phyloP scores from a whole-genome alignment of 208 protist species.

The Crithidia acanthocephali region DNA sequence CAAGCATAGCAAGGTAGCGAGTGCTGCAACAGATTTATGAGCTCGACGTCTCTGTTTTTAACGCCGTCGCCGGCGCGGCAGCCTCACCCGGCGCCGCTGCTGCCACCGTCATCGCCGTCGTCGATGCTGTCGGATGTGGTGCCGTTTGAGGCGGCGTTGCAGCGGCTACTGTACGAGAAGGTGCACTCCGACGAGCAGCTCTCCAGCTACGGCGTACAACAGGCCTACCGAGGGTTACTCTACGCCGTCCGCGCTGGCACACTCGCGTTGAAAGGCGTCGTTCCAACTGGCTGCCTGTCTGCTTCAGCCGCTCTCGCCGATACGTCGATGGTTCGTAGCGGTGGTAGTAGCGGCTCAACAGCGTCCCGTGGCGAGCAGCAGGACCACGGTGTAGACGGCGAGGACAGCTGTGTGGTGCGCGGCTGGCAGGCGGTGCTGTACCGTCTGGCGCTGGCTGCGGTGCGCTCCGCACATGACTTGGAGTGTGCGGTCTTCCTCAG shows the following conservation, averaged over 20 bases:
- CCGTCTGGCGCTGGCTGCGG: conserved; percentile 38
- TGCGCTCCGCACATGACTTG: conserved; percentile 25
- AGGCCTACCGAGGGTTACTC: conserved; percentile 67
- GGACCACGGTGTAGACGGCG: too few species aligned
- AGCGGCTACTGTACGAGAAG: conserved; percentile 53
- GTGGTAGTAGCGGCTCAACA: background rate
- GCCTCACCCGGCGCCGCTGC: background rate
- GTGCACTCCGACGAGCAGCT: conserved; percentile 68
- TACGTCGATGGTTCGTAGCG: background rate
- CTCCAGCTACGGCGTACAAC: conserved; percentile 67
- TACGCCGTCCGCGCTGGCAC: conserved; percentile 45
- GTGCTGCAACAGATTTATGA: background rate
- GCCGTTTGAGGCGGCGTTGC: conserved; percentile 63
- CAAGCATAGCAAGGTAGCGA: too few species aligned
- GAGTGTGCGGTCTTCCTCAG: conserved; percentile 60
- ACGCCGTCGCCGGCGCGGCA: background rate
- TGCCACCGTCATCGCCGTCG: conserved; percentile 20
- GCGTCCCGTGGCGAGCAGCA: background rate
- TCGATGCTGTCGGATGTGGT: conserved; percentile 43
- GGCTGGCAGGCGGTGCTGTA: conserved; percentile 59
- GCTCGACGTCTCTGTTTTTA: conserved; percentile 4
- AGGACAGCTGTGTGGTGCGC: conserved; percentile 15
- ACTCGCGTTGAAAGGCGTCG: conserved; percentile 3
- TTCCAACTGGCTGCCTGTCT: too few species aligned
- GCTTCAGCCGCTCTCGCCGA: too few species aligned